phyloP scores from a whole-genome alignment of 2,329 filamentous ascomycete species.

The Ascochyta rabiei region DNA sequence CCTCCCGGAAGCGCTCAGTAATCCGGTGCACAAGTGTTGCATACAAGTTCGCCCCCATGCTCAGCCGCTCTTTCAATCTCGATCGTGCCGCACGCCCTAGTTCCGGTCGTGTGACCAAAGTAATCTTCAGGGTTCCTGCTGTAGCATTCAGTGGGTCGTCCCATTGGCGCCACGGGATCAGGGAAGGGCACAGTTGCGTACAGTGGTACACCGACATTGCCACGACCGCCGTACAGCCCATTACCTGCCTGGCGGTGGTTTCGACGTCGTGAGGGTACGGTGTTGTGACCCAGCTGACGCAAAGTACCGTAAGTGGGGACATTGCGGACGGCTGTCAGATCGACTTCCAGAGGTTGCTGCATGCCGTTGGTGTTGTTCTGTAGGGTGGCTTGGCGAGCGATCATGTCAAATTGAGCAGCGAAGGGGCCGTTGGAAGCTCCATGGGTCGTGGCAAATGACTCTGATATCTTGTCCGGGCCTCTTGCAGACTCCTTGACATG shows the following conservation, averaged over 20 bases:
- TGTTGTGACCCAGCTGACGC: constrained; percentile 1
- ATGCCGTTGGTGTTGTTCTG: constrained; percentile 3
- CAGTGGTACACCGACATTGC: constrained; percentile 34
- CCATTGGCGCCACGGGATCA: constrained; percentile 33
- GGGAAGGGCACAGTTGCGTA: constrained; percentile 42
- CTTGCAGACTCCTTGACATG: too few relatives aligned
- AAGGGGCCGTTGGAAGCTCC: constrained; percentile 12
- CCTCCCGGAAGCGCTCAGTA: not conserved
- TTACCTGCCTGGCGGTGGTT: constrained; percentile 22
- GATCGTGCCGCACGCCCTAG: constrained; percentile 23
- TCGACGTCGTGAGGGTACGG: constrained; percentile 14
- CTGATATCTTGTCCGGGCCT: not conserved
- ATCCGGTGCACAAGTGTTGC: constrained; percentile 7
- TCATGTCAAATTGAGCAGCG: constrained; percentile 19
- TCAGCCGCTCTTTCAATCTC: constrained; percentile 24
- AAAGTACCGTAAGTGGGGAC: not conserved
- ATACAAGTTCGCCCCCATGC: constrained; percentile 16
- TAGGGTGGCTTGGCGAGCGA: constrained; percentile 17
- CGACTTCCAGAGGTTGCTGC: constrained; percentile 4
- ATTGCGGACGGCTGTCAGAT: constrained; percentile 23
- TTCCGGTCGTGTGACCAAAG: constrained; percentile 11
- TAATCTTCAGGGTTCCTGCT: not conserved
- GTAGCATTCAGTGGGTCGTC: constrained; percentile 8
- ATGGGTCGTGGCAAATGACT: not conserved
- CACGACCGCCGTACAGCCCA: constrained; percentile 30